Evolutionary conservation across 2,329 filamentous ascomycete genomes (phyloP), one percentile per base, ranked within the genome.

Genomic region (Cadophora malorum): DNA sequence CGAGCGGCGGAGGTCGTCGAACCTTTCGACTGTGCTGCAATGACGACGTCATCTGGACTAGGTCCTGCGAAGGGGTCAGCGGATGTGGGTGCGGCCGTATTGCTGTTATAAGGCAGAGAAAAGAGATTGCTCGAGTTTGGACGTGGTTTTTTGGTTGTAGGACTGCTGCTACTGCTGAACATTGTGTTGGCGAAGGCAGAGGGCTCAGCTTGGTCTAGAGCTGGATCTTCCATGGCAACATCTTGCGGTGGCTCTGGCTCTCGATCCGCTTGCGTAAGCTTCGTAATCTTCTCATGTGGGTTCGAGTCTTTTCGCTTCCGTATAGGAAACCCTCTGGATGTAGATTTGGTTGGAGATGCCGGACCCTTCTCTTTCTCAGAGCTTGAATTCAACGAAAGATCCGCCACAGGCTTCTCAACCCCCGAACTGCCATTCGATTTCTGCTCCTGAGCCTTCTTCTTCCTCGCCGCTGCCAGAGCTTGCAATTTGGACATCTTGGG

Each of bases 21-120:
- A 93, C 91, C 91, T 93, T 94, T 91, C 81, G 90, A 90, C 84
- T 97, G 95, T 74, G 94, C 95, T 79, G 90, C 88, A 71, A 93
- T 85, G 75, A 97, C 92, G 76, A 96, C 82, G 79, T 97, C 94
- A 82, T 98, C 94, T 73, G 94, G 94, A 80, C 94, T 97, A 65
- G 95, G 94, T 78, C 89, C 88, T 83, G 90, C 84, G 81, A 97
- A 97, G 68, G 90, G 87, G 76, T 88, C 83, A 76, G 83, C 74
- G 77, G 80, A 83, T 77, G 78, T 83, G 65, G 78, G 76, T 23
- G 74, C 73, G 60, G 73, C 72, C 66, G 71, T 73, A 47, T 77
- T 75, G 65, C 55, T 64, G 67, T 49, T 64, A 67, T 81, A 83
- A n/a, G 82, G 80, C 61, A 83, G 74, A 64, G 79, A 77, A 67